Percentiles rank a stretch among this genome's conserved stretches.
Conservation (phyloP, 179 eudicot genomes). For the Silene vulgaris region DNA sequence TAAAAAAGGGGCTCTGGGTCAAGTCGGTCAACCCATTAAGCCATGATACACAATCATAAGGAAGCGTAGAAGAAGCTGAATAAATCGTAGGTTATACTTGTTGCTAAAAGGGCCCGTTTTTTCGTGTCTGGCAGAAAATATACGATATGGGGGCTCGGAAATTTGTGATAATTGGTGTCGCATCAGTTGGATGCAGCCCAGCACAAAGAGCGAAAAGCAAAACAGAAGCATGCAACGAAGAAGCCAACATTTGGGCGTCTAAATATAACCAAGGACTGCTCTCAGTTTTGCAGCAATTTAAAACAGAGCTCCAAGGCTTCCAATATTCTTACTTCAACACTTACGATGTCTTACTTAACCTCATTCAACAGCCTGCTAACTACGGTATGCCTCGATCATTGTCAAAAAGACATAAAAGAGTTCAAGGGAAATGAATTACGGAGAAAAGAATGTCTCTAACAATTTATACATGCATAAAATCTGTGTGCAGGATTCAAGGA, state of each 20-base stretch:
- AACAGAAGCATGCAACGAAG: slow-evolving; percentile 48
- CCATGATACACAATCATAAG: too few relatives aligned
- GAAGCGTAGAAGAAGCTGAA: too few relatives aligned
- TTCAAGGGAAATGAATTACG: neutral
- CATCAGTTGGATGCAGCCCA: slow-evolving; percentile 66
- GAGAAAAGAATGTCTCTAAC: neutral
- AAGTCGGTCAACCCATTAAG: neutral
- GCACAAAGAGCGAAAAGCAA: slow-evolving; percentile 38
- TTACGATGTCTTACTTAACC: slow-evolving; percentile 34
- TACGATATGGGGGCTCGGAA: slow-evolving; percentile 67
- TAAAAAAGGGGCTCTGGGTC: neutral
- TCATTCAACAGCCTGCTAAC: slow-evolving; percentile 46
- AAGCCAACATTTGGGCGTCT: slow-evolving; percentile 45
- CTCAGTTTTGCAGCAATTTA: slow-evolving; percentile 33
- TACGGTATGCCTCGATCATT: slow-evolving; percentile 42
- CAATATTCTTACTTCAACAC: slow-evolving; percentile 49
- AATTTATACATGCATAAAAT: neutral
- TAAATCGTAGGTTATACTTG: too few relatives aligned
- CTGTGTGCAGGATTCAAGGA: slow-evolving; percentile 61
- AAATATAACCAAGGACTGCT: slow-evolving; percentile 48
- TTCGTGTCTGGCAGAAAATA: slow-evolving; percentile 33
- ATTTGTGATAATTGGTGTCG: slow-evolving; percentile 41
- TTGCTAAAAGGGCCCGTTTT: neutral
- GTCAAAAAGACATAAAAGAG: neutral
- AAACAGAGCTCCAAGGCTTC: slow-evolving; percentile 38